Evolutionary conservation across 1,284 basidiomycete genomes (phyloP).

Genomic region (Lignosus rhinocerotis): DNA sequence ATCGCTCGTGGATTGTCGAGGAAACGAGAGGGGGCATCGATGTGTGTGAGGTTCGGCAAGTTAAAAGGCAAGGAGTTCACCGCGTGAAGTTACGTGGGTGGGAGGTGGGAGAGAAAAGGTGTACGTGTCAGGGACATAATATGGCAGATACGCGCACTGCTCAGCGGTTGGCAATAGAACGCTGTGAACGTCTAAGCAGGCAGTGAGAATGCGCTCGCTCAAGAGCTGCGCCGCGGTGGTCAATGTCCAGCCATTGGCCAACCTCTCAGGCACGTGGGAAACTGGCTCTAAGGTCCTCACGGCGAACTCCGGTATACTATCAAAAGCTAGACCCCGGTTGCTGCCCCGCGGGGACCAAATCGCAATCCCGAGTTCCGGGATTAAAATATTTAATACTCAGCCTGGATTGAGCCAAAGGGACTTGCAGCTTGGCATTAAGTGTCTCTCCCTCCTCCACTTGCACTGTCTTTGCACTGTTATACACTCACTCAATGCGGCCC

Average conservation of each 20-base stretch:
- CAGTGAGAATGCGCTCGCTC: conserved; percentile 5
- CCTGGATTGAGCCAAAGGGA: neutral
- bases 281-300: neutral
- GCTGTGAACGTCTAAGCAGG: conserved; percentile 13
- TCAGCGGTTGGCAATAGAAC: conserved; percentile 8
- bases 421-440: neutral
- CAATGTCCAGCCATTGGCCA: neutral
- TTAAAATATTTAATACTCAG: too few species aligned
- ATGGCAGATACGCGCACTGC: conserved; percentile 12
- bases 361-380: neutral
- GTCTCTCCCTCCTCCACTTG: neutral
- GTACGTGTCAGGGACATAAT: conserved; percentile 24
- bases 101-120: conserved; percentile 3
- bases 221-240: neutral
- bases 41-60: neutral
- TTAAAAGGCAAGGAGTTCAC: neutral
- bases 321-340: conserved; percentile 10
- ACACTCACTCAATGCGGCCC: conserved; percentile 24
- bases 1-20: conserved; percentile 6
- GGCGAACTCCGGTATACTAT: neutral
- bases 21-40: conserved; percentile 5
- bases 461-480: neutral
- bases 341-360: conserved; percentile 22
- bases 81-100: conserved; percentile 2
- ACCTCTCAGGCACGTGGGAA: conserved; percentile 5